A percentile compares a stretch with the other conserved stretches of the same genome.
phyloP scores from a whole-genome alignment of 1,284 basidiomycete species.

The Cryptococcus neoformans region DNA sequence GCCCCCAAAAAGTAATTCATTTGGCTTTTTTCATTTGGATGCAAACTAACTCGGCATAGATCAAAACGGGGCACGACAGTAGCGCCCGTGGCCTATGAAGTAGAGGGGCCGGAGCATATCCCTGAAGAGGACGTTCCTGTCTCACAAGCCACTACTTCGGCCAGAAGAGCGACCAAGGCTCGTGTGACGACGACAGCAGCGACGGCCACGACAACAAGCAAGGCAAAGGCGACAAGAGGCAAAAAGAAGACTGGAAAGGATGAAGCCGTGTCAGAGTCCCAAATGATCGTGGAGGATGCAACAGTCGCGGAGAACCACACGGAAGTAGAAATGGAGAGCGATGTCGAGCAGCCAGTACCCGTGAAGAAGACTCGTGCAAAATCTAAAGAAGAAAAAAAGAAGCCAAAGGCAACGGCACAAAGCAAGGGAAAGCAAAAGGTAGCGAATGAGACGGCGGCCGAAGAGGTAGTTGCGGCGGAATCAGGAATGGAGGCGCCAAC shows the following conservation, averaged over 20 bases:
- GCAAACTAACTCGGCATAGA: too few relatives aligned
- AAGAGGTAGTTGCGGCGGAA: constrained; percentile 2
- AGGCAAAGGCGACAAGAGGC: constrained; percentile 6
- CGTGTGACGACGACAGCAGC: background rate
- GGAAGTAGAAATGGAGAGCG: constrained; percentile 3
- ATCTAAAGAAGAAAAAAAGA: background rate
- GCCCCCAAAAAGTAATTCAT: too few relatives aligned
- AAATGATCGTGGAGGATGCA: constrained; percentile 3
- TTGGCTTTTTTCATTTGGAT: too few relatives aligned
- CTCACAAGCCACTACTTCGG: constrained; percentile 4
- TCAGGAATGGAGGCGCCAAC: background rate
- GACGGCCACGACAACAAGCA: constrained; percentile 7
- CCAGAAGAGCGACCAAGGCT: constrained; percentile 13
- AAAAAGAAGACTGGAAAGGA: constrained; percentile 17
- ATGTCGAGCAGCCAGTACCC: constrained; percentile 2
- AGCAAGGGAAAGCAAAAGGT: constrained; percentile 15
- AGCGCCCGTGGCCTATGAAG: constrained; percentile 7
- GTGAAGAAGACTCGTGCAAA: constrained; percentile 6
- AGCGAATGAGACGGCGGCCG: constrained; percentile 3
- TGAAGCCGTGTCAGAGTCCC: constrained; percentile 2
- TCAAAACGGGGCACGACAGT: constrained; percentile 15
- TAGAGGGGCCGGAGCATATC: constrained; percentile 1
- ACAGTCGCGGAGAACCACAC: constrained; percentile 10
- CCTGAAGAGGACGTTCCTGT: background rate
- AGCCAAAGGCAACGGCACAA: constrained; percentile 3